Evolutionary conservation across 148 eudicot genomes (phyloP).

Genomic region (Rhododendron molle): DNA sequence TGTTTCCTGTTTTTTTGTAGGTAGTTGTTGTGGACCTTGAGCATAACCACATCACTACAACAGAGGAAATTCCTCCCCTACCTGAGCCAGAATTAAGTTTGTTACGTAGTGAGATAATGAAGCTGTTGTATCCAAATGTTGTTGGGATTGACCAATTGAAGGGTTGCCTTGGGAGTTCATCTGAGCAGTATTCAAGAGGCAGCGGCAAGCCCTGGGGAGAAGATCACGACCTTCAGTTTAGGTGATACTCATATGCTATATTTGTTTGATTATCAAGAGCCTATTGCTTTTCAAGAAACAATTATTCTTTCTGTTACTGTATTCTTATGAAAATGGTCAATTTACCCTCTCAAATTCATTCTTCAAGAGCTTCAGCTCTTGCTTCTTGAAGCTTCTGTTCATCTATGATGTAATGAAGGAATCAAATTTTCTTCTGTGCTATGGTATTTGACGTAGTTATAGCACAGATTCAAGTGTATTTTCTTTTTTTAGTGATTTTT

Average conservation of each 20-base stretch:
- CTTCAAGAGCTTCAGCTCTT: background rate
- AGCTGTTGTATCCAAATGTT: constrained; percentile 73
- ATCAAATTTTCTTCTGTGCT: background rate
- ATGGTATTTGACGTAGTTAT: background rate
- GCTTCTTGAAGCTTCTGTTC: background rate
- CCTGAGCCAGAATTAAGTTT: constrained; percentile 90
- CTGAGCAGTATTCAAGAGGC: constrained; percentile 39
- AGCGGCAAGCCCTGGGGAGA: constrained; percentile 74
- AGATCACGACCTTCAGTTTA: constrained; percentile 78
- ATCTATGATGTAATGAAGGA: background rate
- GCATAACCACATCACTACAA: constrained; percentile 68
- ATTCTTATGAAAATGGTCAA: background rate
- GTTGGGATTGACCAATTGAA: constrained; percentile 77
- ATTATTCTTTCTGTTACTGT: background rate
- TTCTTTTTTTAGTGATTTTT: too few relatives aligned
- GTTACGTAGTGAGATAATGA: constrained; percentile 70
- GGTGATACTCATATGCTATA: constrained; percentile 36
- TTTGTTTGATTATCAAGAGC: background rate
- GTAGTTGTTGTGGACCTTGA: constrained; percentile 97
- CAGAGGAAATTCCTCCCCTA: constrained; percentile 93
- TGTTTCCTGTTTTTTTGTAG: constrained; percentile 30
- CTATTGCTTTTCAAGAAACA: background rate
- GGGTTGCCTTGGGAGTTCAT: constrained; percentile 33
- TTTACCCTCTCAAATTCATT: background rate
- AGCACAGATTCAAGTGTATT: background rate